Conservation (phyloP, 1,139 yeast genomes). For the Geotrichum aggregatum region DNA sequence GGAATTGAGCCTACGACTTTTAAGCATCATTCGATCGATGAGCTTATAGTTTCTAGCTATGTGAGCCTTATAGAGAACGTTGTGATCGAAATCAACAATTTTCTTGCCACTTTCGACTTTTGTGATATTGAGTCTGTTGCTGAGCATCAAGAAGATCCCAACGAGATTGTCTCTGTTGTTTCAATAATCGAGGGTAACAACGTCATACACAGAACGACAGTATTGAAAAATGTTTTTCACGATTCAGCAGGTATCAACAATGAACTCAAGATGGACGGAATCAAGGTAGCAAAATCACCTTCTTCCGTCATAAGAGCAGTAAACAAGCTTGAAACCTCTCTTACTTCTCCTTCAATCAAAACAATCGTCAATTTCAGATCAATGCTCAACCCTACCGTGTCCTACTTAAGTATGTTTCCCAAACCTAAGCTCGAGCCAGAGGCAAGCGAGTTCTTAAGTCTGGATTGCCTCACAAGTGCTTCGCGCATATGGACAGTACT, state of each 20-base stretch:
- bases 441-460: conserved; percentile 20
- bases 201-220: conserved; percentile 27
- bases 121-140: conserved; percentile 24
- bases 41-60: conserved; percentile 38
- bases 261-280: conserved; percentile 41
- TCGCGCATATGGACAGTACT: conserved; percentile 40
- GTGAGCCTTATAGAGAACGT: conserved; percentile 36
- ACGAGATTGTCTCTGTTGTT: conserved; percentile 38
- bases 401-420: conserved; percentile 25
- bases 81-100: conserved; percentile 37
- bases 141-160: conserved; percentile 30
- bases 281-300: conserved; percentile 38
- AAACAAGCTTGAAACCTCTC: conserved; percentile 21
- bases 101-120: conserved; percentile 33
- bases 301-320: conserved; percentile 31
- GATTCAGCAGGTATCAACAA: conserved; percentile 38
- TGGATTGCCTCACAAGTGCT: conserved; percentile 29
- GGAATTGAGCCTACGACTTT: conserved; percentile 38
- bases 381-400: conserved; percentile 29
- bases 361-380: conserved; percentile 25
- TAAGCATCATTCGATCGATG: conserved; percentile 31
- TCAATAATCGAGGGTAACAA: conserved; percentile 38
- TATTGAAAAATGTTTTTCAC: conserved; percentile 40
- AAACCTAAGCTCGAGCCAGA: conserved; percentile 10
- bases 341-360: conserved; percentile 1